phyloP scores from a whole-genome alignment of 208 protist species.

The Balamuthia mandrillaris region DNA sequence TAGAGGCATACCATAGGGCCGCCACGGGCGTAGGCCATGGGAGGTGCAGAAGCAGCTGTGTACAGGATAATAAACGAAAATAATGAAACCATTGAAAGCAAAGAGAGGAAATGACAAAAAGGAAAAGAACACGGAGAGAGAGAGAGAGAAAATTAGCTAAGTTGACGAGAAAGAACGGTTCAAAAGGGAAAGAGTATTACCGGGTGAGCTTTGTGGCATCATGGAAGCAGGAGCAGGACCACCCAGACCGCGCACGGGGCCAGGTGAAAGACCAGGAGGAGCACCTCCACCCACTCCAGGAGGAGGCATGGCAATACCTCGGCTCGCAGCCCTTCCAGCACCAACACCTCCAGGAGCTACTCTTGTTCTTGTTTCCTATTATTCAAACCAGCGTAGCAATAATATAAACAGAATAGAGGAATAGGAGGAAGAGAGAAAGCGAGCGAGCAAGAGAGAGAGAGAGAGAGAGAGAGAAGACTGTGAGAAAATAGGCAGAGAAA shows the following conservation, averaged over 20 bases:
- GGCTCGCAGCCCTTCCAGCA: background rate
- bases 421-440: background rate
- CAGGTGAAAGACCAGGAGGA: conserved; percentile 19
- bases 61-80: background rate
- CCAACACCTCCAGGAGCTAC: background rate
- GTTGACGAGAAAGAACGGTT: background rate
- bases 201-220: conserved; percentile 42
- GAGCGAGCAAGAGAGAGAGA: background rate
- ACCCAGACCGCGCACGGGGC: conserved; percentile 61
- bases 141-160: background rate
- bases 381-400: background rate
- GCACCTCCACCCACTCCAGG: background rate
- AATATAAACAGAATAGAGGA: background rate
- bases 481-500: too few species aligned
- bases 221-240: conserved; percentile 55
- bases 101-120: background rate
- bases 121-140: background rate
- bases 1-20: too few species aligned
- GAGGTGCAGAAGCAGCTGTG: background rate
- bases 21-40: background rate
- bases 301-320: conserved; percentile 30
- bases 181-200: background rate
- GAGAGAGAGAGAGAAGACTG: background rate
- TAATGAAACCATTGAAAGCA: background rate
- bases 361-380: too few species aligned